Evolutionary conservation across 2,329 filamentous ascomycete species (phyloP).

Genomic region (Fusarium drepaniforme): DNA sequence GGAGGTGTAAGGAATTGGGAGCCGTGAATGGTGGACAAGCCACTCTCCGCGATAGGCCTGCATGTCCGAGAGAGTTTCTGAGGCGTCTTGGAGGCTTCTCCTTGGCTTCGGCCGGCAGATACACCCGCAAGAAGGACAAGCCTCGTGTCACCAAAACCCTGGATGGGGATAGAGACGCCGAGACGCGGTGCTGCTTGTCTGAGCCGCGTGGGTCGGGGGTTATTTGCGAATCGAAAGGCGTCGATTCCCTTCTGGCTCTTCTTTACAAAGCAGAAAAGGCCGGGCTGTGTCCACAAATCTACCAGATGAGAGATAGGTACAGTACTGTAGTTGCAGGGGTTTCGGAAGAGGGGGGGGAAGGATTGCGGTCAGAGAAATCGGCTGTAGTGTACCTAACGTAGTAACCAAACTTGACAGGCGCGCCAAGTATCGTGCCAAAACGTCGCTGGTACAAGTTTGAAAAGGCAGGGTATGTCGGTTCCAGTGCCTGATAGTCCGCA

Average conservation of each 20-base stretch:
- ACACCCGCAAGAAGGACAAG: neutral
- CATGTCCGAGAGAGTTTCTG: constrained; percentile 28
- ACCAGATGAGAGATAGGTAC: neutral
- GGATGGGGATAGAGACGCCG: constrained; percentile 14
- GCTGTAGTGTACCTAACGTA: neutral
- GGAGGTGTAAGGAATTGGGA: neutral
- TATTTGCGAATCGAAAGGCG: constrained; percentile 26
- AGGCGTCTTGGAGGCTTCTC: constrained; percentile 34
- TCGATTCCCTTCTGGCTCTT: constrained; percentile 11
- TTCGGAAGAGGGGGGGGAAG: constrained; percentile 13
- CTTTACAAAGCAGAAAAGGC: constrained; percentile 8
- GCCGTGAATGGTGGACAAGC: neutral
- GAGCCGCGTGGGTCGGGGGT: constrained; percentile 32
- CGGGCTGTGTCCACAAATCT: constrained; percentile 14
- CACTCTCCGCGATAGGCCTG: constrained; percentile 23
- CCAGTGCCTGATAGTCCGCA: constrained; percentile 15
- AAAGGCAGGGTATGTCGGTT: neutral
- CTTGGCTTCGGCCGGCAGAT: constrained; percentile 1
- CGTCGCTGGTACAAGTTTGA: neutral
- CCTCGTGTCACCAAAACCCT: neutral
- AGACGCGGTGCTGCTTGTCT: constrained; percentile 20
- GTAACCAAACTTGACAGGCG: constrained; percentile 16
- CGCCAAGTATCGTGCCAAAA: constrained; percentile 15
- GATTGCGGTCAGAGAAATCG: neutral
- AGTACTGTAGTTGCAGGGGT: constrained; percentile 21